phyloP scores from a whole-genome alignment of 495 filamentous ascomycete species.

The Neohortaea acidophila region DNA sequence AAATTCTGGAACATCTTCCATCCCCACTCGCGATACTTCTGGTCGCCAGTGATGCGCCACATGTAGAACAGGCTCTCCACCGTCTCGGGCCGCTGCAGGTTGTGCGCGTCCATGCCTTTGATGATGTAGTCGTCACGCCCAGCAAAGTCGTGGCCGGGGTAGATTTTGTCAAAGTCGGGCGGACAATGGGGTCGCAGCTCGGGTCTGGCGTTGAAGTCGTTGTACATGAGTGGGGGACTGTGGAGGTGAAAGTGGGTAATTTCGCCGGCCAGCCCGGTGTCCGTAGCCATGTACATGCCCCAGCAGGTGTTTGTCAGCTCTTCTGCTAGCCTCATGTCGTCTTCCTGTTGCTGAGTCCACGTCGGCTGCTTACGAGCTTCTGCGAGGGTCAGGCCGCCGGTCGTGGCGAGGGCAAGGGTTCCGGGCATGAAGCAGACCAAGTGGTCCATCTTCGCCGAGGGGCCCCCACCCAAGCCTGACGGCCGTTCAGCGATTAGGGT shows the following conservation, averaged over 20 bases:
- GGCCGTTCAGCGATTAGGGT: conserved; percentile 81
- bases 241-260: conserved; percentile 77
- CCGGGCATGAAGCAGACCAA: conserved; percentile 95
- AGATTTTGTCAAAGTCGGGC: conserved; percentile 1
- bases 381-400: conserved; percentile 55
- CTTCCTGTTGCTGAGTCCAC: conserved; percentile 69
- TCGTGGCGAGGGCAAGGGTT: conserved; percentile 79
- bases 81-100: conserved; percentile 91
- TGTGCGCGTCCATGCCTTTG: conserved; percentile 63
- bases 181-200: background rate
- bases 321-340: conserved; percentile 66
- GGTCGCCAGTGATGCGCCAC: conserved; percentile 93
- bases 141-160: conserved; percentile 20
- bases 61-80: conserved; percentile 93
- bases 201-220: conserved; percentile 27
- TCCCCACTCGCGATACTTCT: conserved; percentile 85
- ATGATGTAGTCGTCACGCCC: conserved; percentile 53
- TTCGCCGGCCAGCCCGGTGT: conserved; percentile 79
- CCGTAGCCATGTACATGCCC: conserved; percentile 81
- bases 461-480: conserved; percentile 43
- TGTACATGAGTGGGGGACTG: conserved; percentile 43
- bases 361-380: conserved; percentile 52
- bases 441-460: conserved; percentile 94
- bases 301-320: conserved; percentile 96
- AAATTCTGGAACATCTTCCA: conserved; percentile 98